Evolutionary conservation across 2,329 filamentous ascomycete species (phyloP).

Genomic region (Akanthomyces dipterigenus): DNA sequence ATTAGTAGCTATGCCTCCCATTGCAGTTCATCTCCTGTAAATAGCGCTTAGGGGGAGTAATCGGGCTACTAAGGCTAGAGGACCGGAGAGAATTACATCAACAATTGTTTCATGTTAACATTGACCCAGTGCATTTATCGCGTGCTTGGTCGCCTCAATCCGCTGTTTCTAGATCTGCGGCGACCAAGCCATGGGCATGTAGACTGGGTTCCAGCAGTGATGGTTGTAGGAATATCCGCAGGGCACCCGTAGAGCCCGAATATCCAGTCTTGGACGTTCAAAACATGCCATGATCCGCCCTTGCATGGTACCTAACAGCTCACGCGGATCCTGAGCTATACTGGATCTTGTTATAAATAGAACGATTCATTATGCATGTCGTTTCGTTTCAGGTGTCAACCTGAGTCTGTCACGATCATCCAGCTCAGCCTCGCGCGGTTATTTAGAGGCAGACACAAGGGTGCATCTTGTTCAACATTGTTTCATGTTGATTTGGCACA

Average conservation of each 20-base stretch:
- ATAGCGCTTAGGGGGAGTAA: not conserved
- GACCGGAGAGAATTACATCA: not conserved
- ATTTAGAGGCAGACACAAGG: not conserved
- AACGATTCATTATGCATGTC: not conserved
- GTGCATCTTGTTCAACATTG: not conserved
- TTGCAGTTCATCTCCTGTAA: not conserved
- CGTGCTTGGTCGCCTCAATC: not conserved
- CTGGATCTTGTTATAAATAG: not conserved
- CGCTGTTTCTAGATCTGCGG: too few species aligned
- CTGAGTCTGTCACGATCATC: constrained; percentile 9
- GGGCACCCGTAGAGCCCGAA: too few species aligned
- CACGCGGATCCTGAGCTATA: not conserved
- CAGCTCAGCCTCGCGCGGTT: not conserved
- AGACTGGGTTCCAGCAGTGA: too few species aligned
- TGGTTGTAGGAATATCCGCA: too few species aligned
- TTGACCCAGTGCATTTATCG: not conserved
- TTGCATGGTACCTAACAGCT: too few species aligned
- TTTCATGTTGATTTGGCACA: constrained; percentile 1
- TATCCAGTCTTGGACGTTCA: too few species aligned
- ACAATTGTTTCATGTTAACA: not conserved
- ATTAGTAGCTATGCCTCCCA: constrained; percentile 1
- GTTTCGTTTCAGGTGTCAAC: constrained; percentile 12
- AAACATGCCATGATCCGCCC: too few species aligned
- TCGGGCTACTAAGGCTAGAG: not conserved
- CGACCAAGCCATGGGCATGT: too few species aligned